Base-by-base conservation (phyloP, 805 yeast species). In the baker's yeast (Saccharomyces cerevisiae) region DNA sequence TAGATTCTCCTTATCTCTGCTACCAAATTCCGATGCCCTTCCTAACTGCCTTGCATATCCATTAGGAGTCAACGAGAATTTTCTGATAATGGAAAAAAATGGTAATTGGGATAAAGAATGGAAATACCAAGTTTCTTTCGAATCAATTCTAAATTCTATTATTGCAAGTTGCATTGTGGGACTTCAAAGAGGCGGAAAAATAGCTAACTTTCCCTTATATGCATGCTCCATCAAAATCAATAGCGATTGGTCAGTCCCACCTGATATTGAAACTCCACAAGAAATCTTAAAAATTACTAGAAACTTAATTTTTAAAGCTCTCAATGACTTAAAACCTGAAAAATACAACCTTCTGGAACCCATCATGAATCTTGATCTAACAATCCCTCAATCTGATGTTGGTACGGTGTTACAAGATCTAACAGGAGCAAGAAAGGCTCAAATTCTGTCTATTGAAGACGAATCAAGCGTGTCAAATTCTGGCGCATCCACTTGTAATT, bases 331-430 rank as follows among this genome's bases (percentile, higher is more conserved):
- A 1, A 14, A 51, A 4, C 52, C 66, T 2, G 54, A 52, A 0
- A 59, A 68, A 1, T 81, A 79, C 64, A 77, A 84, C 1, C 68
- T 91, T 1, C 73, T 92, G 68, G 98, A 94, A 70, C 99, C 99
- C 0, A 76, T 87, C 29, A 92, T 94, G 97, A 76, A 79, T 36
- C 84, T 90, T 4, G 75, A 75, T 6, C 82, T 94, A 1, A 79
- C 76, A 51, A 85, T 84, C 1, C 77, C 78, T 52, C 85, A 89
- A 30, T 85, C 80, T 53, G 87, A 85, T 55, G 70, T 92, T 59
- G 98, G 98, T 22, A 77, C 76, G 36, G 94, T 94, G 1, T 79
- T 89, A 43, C 95, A 89, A 61, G 99, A 94, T 66, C 71, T 94
- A 51, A 83, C 89, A 47, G 82, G 88, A 30, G 78, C 84, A 13